These are phyloP conservation scores for Podospora comata DNA, from an alignment of 495 filamentous ascomycete genomes.

Conservation along the genomic window DNA sequence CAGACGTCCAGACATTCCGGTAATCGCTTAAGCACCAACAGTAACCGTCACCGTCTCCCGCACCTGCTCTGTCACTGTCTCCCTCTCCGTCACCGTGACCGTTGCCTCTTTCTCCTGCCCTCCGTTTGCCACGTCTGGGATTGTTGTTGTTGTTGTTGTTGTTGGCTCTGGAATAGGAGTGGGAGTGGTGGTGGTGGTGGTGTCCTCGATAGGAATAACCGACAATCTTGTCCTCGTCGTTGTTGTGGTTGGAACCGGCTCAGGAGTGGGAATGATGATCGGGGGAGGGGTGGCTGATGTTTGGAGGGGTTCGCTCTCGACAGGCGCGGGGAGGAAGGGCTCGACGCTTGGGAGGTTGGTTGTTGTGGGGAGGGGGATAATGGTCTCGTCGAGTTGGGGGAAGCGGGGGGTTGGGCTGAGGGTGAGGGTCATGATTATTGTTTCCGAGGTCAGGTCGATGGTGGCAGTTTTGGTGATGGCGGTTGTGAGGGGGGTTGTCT, in stretches of 20 bases:
- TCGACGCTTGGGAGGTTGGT: background rate
- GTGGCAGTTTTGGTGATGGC: background rate
- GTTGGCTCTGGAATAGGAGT: background rate
- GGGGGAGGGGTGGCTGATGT: background rate
- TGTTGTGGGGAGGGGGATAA: background rate
- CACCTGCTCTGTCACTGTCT: conserved; percentile 19
- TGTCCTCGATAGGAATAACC: conserved; percentile 3
- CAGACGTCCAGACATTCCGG: too few relatives aligned
- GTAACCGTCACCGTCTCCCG: conserved; percentile 19
- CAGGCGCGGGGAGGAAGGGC: background rate
- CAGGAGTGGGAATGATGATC: background rate
- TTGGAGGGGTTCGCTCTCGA: background rate
- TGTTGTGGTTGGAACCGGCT: background rate
- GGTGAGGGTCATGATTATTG: background rate
- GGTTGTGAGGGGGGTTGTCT: background rate
- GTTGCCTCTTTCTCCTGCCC: conserved; percentile 8
- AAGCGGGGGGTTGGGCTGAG: conserved; percentile 3
- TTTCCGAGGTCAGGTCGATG: background rate
- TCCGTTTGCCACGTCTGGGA: conserved; percentile 12
- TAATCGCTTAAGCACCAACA: background rate
- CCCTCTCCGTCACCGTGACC: conserved; percentile 13
- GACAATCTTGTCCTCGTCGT: background rate
- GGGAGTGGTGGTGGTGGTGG: too few relatives aligned
- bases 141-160: background rate
- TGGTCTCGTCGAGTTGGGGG: conserved; percentile 10